phyloP scores from a whole-genome alignment of 2,329 filamentous ascomycete genomes.

The Hymenoscyphus scutula region DNA sequence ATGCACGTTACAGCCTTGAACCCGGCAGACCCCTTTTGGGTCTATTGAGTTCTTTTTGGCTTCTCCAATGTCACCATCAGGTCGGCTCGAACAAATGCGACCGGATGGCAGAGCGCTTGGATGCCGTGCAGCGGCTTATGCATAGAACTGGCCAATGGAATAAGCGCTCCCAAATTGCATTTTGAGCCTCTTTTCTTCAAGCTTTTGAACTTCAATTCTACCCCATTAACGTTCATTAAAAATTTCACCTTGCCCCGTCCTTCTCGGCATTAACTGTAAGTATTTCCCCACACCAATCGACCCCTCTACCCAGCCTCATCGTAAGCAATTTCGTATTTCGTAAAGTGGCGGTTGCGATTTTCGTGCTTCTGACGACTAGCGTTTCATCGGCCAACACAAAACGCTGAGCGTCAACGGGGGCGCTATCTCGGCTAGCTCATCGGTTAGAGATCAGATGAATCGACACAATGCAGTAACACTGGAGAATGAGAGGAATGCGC shows the following conservation, averaged over 20 bases:
- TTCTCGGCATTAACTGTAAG: too few species aligned
- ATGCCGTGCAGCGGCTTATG: conserved; percentile 1
- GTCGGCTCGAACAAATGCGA: not conserved
- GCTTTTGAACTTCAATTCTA: not conserved
- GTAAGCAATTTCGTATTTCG: not conserved
- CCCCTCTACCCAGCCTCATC: too few species aligned
- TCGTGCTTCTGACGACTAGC: conserved; percentile 2
- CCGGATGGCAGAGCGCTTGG: conserved; percentile 9
- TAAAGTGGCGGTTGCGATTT: not conserved
- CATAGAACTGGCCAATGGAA: not conserved
- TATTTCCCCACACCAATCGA: too few species aligned
- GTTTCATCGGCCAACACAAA: conserved; percentile 12
- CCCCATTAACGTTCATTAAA: too few species aligned
- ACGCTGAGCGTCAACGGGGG: conserved; percentile 7
- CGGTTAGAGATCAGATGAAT: not conserved
- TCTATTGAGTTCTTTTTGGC: not conserved
- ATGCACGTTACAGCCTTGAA: not conserved
- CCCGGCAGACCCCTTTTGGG: not conserved
- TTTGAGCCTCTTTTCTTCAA: not conserved
- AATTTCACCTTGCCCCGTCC: too few species aligned
- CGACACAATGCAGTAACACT: not conserved
- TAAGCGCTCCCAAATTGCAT: not conserved
- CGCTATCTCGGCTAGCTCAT: not conserved
- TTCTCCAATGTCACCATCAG: not conserved
- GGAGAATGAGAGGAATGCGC: not conserved